Evolutionary conservation across 164 flowering plant species (phyloP), one percentile per base, ranked within the genome.

Genomic region (Aristolochia contorta): DNA sequence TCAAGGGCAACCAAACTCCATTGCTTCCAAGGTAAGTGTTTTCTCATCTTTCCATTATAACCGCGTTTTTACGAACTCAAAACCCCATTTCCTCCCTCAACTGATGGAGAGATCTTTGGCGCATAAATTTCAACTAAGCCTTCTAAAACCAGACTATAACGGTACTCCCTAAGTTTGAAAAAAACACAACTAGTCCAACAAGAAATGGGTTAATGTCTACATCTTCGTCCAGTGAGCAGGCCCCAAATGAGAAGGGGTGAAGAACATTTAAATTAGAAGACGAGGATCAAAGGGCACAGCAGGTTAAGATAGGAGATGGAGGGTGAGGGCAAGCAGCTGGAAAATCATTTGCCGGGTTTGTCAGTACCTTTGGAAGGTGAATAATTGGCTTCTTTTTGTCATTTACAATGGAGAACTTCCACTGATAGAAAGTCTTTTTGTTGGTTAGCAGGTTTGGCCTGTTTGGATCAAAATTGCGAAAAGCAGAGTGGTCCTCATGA

Each of bases 1-100:
- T 61, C 56, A 61, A 61, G 64, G 56, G 56, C 64, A 61, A 61
- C 64, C 64, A 45, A 61, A 51, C 12, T 12, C 22, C 52, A 7
- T 61, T 33, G 47, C 64, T 61, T 61, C 30, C 64, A 51, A 61
- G 56, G 32, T 50, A 61, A 61, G 64, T 12, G 30, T 61, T 14
- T 20, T n/a, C 6, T 6, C 50, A 19, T 27, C 37, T 51, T 21
- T 46, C 8, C 56, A 32, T 32, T 10, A 30, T 24, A 10, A 23
- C 24, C 33, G 12, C 41, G 20, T 61, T 61, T 51, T 61, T 51
- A 23, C 23, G 16, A 30, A 50, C 23, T 32, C n/a, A 61, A 61
- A 33, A 23, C 20, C n/a, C 30, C 27, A 30, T 37, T 20, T 21
- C 64, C 48, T 14, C 20, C 12, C 24, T 25, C 46, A 21, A 49